Evolutionary conservation across 768 basidiomycete genomes (phyloP).

Genomic region (Kwoniella europaea): DNA sequence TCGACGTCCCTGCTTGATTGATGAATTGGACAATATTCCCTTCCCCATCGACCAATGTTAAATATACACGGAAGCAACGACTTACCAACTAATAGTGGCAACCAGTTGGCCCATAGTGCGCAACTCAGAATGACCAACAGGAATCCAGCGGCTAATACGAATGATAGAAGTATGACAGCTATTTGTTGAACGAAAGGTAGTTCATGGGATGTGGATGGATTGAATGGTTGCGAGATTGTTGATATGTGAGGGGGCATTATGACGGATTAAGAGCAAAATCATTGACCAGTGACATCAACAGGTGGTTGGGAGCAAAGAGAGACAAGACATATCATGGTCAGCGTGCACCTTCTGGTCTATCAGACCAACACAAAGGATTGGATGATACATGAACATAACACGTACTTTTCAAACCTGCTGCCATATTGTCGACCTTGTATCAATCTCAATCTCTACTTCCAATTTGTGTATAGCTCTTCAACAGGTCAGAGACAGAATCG

Average conservation of each 20-base stretch:
- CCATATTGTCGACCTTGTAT: conserved; percentile 31
- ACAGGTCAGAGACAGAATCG: no score
- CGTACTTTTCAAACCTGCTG: conserved; percentile 51
- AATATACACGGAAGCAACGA: conserved; percentile 53
- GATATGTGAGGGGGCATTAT: not conserved
- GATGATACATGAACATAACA: not conserved
- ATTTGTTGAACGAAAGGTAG: conserved; percentile 11
- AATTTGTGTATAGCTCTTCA: no score
- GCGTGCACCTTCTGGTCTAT: no score
- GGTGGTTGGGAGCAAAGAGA: not conserved
- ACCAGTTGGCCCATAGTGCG: conserved; percentile 94
- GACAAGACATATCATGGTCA: not conserved
- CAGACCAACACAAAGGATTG: no score
- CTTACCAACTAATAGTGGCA: conserved; percentile 91
- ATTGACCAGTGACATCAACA: no score
- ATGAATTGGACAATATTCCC: no score
- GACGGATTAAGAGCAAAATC: no score
- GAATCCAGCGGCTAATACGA: conserved; percentile 97
- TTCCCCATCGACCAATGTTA: no score
- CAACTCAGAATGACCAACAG: conserved; percentile 95
- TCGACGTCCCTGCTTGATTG: no score
- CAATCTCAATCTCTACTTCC: no score
- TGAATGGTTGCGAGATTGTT: not conserved
- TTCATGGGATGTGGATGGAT: not conserved
- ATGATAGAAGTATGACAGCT: conserved; percentile 96